Percentiles rank a stretch among this genome's conserved stretches.
phyloP scores from a whole-genome alignment of 257 asterid genomes.

The Solanum lycopersicoides region DNA sequence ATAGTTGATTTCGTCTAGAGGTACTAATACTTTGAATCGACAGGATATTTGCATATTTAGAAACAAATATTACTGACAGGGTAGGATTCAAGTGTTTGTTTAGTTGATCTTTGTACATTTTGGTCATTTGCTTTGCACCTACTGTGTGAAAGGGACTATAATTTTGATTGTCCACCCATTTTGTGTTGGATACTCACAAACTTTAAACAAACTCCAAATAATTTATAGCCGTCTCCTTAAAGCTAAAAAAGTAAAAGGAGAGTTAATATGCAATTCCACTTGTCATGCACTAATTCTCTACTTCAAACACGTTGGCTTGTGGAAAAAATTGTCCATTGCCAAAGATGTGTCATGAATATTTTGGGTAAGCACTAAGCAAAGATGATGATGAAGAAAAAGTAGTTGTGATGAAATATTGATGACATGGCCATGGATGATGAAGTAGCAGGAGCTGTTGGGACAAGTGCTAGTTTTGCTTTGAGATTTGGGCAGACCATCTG shows the following conservation, averaged over 20 bases:
- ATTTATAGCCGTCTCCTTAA: background rate
- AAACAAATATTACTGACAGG: background rate
- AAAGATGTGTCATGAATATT: too few species aligned
- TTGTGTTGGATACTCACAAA: background rate
- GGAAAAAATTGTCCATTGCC: too few species aligned
- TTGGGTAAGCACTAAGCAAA: too few species aligned
- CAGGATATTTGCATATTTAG: background rate
- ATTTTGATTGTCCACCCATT: background rate
- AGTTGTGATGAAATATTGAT: too few species aligned
- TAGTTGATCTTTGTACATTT: background rate
- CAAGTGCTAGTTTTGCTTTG: slow-evolving; percentile 41
- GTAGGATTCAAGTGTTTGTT: background rate
- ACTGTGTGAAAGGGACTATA: background rate
- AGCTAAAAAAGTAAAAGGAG: background rate
- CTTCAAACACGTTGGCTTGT: too few species aligned
- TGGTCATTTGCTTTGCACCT: background rate
- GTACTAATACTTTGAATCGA: background rate
- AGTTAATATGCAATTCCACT: background rate
- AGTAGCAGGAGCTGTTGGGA: slow-evolving; percentile 58
- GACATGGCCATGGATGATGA: slow-evolving; percentile 23
- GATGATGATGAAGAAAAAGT: too few species aligned
- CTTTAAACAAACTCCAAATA: background rate
- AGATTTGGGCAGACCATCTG: slow-evolving; percentile 52
- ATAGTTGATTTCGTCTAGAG: background rate
- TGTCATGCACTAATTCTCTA: background rate